These are phyloP conservation scores for Glutinoglossum americanum DNA, from an alignment of 495 filamentous ascomycete genomes.

Conservation along the genomic window DNA sequence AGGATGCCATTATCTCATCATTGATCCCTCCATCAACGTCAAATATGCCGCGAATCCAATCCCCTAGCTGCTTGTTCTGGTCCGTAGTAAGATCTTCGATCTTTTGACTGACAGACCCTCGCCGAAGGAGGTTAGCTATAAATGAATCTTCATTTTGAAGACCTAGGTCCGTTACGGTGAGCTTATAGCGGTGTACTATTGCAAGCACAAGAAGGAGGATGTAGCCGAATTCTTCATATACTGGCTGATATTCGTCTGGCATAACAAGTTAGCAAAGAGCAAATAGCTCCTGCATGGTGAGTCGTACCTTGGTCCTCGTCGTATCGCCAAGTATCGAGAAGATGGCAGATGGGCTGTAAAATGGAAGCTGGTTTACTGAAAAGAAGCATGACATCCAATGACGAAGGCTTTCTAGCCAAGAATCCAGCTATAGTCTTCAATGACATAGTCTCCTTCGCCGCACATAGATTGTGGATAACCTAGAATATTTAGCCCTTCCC, in stretches of 20 bases:
- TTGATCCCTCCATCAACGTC: slow-evolving; percentile 51
- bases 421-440: slow-evolving; percentile 66
- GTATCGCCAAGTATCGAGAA: slow-evolving; percentile 78
- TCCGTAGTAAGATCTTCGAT: slow-evolving; percentile 46
- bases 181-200: slow-evolving; percentile 63
- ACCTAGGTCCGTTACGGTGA: slow-evolving; percentile 47
- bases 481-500: slow-evolving; percentile 12
- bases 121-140: slow-evolving; percentile 48
- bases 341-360: slow-evolving; percentile 59
- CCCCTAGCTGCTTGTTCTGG: slow-evolving; percentile 53
- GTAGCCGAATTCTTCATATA: slow-evolving; percentile 90
- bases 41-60: slow-evolving; percentile 78
- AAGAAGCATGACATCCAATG: slow-evolving; percentile 67
- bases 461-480: slow-evolving; percentile 59
- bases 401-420: slow-evolving; percentile 53
- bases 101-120: slow-evolving; percentile 36
- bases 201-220: slow-evolving; percentile 66
- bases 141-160: slow-evolving; percentile 43
- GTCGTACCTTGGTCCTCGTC: slow-evolving; percentile 60
- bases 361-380: slow-evolving; percentile 60
- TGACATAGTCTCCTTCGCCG: slow-evolving; percentile 74
- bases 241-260: slow-evolving; percentile 68
- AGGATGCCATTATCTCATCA: slow-evolving; percentile 80
- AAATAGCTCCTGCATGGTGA: neutral
- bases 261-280: neutral